Percentiles rank a stretch among this genome's conserved stretches.
Conservation (phyloP, 257 asterid species). For the Solanum etuberosum region DNA sequence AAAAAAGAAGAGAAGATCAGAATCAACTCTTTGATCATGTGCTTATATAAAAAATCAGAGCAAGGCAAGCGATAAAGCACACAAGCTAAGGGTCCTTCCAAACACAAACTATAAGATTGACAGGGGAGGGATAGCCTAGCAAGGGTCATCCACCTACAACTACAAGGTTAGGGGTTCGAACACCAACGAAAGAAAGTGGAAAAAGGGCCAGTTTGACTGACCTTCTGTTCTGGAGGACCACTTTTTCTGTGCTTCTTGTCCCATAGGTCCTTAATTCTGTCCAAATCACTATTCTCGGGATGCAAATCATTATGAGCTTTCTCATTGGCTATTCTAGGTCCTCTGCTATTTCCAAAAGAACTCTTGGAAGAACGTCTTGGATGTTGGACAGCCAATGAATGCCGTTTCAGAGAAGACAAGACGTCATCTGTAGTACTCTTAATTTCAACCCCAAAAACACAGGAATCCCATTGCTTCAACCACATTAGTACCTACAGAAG, state of each 20-base stretch:
- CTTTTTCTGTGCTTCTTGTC: slow-evolving; percentile 42
- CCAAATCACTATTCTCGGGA: slow-evolving; percentile 36
- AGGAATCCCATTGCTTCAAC: slow-evolving; percentile 98
- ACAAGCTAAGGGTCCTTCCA: not conserved
- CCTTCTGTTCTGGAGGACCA: slow-evolving; percentile 93
- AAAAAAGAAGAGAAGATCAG: not conserved
- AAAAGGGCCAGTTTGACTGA: slow-evolving; percentile 10
- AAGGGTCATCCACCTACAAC: not conserved
- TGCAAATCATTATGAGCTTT: slow-evolving; percentile 26
- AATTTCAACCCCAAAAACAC: slow-evolving; percentile 85
- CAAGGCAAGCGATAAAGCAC: not conserved
- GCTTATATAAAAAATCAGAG: not conserved
- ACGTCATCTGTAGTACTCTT: slow-evolving; percentile 82
- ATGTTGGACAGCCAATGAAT: slow-evolving; percentile 54
- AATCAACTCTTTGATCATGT: not conserved
- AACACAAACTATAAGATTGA: not conserved
- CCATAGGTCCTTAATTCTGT: slow-evolving; percentile 41
- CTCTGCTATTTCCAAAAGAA: slow-evolving; percentile 35
- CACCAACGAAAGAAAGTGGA: not conserved
- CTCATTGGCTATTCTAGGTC: slow-evolving; percentile 27
- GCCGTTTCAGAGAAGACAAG: slow-evolving; percentile 77
- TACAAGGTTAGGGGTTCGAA: not conserved
- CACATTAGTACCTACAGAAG: slow-evolving; percentile 74
- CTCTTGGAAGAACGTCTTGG: slow-evolving; percentile 37
- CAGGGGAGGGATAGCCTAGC: not conserved